These are phyloP conservation scores for Boletus tylopilopsis DNA, from an alignment of 768 basidiomycete species.

Conservation along the genomic window DNA sequence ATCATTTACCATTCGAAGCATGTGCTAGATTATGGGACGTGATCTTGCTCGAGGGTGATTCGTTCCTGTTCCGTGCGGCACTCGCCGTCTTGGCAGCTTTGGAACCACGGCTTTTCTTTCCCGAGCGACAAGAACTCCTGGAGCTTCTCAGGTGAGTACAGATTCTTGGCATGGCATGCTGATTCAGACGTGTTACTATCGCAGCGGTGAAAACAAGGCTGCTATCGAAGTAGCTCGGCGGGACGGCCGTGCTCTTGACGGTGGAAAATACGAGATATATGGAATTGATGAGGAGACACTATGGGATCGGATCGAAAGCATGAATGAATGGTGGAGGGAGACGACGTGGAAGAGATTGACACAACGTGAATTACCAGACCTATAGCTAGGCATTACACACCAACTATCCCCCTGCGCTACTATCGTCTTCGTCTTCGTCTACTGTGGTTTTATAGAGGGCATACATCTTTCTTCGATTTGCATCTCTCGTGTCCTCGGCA, in stretches of 20 bases:
- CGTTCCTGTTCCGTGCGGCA: slow-evolving; percentile 82
- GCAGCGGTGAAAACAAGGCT: slow-evolving; percentile 78
- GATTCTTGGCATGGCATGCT: slow-evolving; percentile 7
- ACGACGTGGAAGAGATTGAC: slow-evolving; percentile 83
- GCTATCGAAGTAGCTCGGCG: slow-evolving; percentile 78
- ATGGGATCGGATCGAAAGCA: slow-evolving; percentile 76
- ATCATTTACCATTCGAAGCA: slow-evolving; percentile 88
- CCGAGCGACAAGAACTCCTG: slow-evolving; percentile 72
- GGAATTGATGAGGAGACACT: slow-evolving; percentile 81
- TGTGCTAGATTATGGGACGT: slow-evolving; percentile 91
- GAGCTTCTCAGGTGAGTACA: slow-evolving; percentile 67
- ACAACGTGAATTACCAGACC: slow-evolving; percentile 81
- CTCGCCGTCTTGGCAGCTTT: slow-evolving; percentile 81
- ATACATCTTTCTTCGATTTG: slow-evolving; percentile 82
- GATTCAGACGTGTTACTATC: slow-evolving; percentile 4
- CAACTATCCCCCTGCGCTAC: slow-evolving; percentile 14
- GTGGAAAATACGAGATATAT: slow-evolving; percentile 83
- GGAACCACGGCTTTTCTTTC: slow-evolving; percentile 86
- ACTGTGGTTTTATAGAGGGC: slow-evolving; percentile 67
- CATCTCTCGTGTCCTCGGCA: slow-evolving; percentile 66
- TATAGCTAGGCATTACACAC: slow-evolving; percentile 21
- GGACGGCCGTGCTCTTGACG: slow-evolving; percentile 58
- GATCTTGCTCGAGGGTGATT: slow-evolving; percentile 81
- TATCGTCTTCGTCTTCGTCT: slow-evolving; percentile 45
- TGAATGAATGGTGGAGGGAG: slow-evolving; percentile 93